Evolutionary conservation across 202 grass and related monocot genomes (phyloP).

Genomic region (Saccharum hybrid): DNA sequence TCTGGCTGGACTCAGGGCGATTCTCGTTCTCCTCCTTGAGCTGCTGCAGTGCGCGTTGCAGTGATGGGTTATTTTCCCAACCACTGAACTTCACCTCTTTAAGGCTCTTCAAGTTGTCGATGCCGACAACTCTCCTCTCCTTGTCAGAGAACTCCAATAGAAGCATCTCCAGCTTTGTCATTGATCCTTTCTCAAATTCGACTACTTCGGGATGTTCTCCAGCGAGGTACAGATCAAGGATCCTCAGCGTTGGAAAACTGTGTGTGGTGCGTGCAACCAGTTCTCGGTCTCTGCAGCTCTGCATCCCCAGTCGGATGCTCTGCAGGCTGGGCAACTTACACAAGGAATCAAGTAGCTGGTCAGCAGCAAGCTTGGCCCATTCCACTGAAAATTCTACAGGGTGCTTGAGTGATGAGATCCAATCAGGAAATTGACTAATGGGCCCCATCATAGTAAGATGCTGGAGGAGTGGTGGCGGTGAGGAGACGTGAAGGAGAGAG

Average conservation of each 20-base stretch:
- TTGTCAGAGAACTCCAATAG: too few species aligned
- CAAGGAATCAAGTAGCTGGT: neutral
- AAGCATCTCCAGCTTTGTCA: too few species aligned
- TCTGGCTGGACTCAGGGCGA: neutral
- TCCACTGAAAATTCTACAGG: neutral
- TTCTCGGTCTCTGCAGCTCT: neutral
- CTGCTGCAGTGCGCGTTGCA: neutral
- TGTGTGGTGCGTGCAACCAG: neutral
- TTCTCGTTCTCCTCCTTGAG: neutral
- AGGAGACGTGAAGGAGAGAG: neutral
- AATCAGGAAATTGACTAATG: neutral
- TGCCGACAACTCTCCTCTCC: too few species aligned
- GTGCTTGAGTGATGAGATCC: constrained; percentile 9
- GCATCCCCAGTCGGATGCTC: neutral
- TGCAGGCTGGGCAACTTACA: constrained; percentile 2
- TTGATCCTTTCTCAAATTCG: too few species aligned
- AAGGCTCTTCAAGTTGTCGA: constrained; percentile 17
- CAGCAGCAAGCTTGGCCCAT: neutral
- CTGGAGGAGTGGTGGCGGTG: neutral
- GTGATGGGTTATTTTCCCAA: too few species aligned
- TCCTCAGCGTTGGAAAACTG: neutral
- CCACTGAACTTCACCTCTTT: constrained; percentile 19
- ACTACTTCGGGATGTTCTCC: neutral
- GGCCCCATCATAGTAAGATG: fast-evolving
- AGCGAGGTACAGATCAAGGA: neutral